Percentiles rank a stretch among this genome's conserved stretches.
Conservation (phyloP, 2,329 filamentous ascomycete genomes). For the Cladosporium phlei region DNA sequence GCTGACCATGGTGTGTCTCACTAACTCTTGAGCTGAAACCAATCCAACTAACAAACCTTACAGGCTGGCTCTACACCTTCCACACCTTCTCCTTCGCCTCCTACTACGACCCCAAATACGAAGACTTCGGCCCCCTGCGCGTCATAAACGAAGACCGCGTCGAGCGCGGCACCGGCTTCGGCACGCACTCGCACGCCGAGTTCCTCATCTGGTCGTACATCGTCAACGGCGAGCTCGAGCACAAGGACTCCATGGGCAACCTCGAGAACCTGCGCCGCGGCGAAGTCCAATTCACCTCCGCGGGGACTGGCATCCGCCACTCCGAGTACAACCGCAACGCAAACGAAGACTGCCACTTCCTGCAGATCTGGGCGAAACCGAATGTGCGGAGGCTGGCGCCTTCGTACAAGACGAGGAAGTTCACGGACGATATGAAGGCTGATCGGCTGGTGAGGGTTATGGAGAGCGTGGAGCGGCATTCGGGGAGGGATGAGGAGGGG, state of each 20-base stretch:
- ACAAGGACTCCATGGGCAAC: conserved; percentile 77
- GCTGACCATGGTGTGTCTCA: conserved; percentile 76
- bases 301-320: conserved; percentile 75
- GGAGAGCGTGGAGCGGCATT: conserved; percentile 61
- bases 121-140: conserved; percentile 68
- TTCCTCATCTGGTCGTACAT: conserved; percentile 90
- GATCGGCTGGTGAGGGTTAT: conserved; percentile 69
- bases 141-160: conserved; percentile 90
- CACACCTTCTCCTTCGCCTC: conserved; percentile 80
- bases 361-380: conserved; percentile 84
- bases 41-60: too few species aligned
- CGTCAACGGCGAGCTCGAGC: conserved; percentile 77
- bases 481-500: conserved; percentile 62
- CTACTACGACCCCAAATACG: conserved; percentile 63
- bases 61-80: conserved; percentile 83
- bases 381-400: conserved; percentile 69
- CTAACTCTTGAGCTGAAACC: too few species aligned
- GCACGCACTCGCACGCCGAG: conserved; percentile 77
- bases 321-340: conserved; percentile 75
- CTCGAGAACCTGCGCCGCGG: conserved; percentile 67
- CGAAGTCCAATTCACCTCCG: conserved; percentile 85
- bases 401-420: conserved; percentile 70
- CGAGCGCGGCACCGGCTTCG: conserved; percentile 68
- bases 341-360: conserved; percentile 69
- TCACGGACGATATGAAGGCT: conserved; percentile 67